Evolutionary conservation across 2,329 filamentous ascomycete genomes (phyloP).

Genomic region (Fusarium sarcochroum): DNA sequence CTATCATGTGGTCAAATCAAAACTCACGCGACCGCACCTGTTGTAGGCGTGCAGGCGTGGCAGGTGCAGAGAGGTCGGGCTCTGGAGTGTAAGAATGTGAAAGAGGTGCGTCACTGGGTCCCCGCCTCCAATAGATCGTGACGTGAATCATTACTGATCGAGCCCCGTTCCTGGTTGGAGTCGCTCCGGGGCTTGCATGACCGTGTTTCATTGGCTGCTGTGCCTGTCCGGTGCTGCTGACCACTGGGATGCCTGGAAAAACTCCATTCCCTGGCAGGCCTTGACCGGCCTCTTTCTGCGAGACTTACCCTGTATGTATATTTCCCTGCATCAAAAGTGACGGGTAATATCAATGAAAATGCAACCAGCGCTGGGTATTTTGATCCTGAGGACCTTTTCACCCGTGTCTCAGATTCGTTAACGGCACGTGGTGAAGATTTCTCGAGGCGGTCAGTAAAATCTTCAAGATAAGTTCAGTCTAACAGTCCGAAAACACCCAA

Average conservation of each 20-base stretch:
- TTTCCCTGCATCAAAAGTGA: conserved; percentile 19
- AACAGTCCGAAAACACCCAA: background rate
- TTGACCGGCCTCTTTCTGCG: conserved; percentile 19
- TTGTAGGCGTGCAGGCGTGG: conserved; percentile 40
- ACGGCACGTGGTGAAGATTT: conserved; percentile 1
- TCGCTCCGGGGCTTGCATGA: conserved; percentile 28
- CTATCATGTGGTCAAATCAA: conserved; percentile 46
- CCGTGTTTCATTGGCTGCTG: conserved; percentile 16
- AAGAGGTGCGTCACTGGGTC: conserved; percentile 41
- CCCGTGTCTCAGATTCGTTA: conserved; percentile 9
- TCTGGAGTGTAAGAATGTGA: conserved; percentile 36
- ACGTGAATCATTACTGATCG: conserved; percentile 37
- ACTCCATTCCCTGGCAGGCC: background rate
- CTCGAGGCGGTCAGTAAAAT: conserved; percentile 21
- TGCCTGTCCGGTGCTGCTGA: conserved; percentile 9
- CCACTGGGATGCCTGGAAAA: conserved; percentile 18
- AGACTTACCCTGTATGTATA: conserved; percentile 38
- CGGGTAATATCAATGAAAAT: conserved; percentile 9
- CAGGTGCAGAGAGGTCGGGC: conserved; percentile 40
- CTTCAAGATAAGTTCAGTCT: background rate
- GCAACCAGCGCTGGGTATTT: conserved; percentile 2
- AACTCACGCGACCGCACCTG: conserved; percentile 43
- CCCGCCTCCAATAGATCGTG: conserved; percentile 44
- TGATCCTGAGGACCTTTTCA: conserved; percentile 12
- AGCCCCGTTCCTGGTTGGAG: conserved; percentile 41